phyloP scores from a whole-genome alignment of 2,329 filamentous ascomycete genomes.

The Coccinonectria pachysandricola region DNA sequence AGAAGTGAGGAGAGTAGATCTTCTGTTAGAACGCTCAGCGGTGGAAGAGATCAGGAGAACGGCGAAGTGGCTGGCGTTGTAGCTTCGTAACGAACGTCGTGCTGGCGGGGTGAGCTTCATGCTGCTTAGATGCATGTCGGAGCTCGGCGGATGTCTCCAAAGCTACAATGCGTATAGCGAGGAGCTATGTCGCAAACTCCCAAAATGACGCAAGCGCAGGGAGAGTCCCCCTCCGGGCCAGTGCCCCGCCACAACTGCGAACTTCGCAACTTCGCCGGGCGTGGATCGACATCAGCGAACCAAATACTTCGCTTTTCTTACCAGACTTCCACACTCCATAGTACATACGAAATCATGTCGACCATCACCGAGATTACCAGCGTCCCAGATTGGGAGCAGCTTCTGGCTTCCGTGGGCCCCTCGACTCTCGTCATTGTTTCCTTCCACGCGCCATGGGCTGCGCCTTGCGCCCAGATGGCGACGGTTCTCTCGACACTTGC shows the following conservation, averaged over 20 bases:
- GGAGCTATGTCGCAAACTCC: no score
- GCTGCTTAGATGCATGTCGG: conserved; percentile 6
- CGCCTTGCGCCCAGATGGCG: conserved; percentile 89
- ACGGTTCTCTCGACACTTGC: conserved; percentile 79
- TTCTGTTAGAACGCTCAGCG: no score
- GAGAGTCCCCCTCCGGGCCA: conserved; percentile 10
- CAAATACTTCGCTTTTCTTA: conserved; percentile 5
- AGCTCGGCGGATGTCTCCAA: conserved; percentile 1
- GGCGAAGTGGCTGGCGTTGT: conserved; percentile 19
- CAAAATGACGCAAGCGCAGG: conserved; percentile 20
- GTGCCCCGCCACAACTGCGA: conserved; percentile 19
- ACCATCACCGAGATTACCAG: conserved; percentile 67
- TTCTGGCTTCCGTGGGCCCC: conserved; percentile 54
- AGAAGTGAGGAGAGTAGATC: no score
- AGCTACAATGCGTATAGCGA: conserved; percentile 6
- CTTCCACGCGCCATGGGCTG: conserved; percentile 95
- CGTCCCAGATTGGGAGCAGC: conserved; percentile 61
- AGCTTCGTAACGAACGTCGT: conserved; percentile 11
- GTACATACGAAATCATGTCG: conserved; percentile 45
- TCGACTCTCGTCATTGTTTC: conserved; percentile 74
- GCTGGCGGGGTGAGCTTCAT: conserved; percentile 9
- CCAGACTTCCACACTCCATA: conserved; percentile 1
- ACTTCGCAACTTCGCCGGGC: conserved; percentile 9
- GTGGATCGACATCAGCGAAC: conserved; percentile 7
- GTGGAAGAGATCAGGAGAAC: conserved; percentile 9